Evolutionary conservation across 208 protist species (phyloP).

Genomic region (Trypanosoma lewisi): DNA sequence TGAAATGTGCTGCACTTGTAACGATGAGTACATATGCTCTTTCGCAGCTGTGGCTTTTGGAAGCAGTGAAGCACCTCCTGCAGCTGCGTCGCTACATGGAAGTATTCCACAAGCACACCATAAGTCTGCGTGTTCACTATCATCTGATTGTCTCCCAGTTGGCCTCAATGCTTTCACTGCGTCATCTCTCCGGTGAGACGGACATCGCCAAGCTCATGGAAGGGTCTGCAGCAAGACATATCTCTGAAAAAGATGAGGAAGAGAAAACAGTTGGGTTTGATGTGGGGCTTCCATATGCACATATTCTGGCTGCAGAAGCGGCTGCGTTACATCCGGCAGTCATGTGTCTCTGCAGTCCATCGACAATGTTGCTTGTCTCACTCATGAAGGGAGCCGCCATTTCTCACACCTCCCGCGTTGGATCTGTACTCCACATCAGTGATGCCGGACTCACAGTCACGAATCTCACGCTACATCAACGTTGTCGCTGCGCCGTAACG

Average conservation of each 20-base stretch:
- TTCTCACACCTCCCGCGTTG: constrained; percentile 35
- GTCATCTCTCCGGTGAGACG: constrained; percentile 26
- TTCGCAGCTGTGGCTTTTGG: constrained; percentile 36
- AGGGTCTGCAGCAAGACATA: neutral
- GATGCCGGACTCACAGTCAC: constrained; percentile 12
- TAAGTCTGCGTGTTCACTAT: constrained; percentile 32
- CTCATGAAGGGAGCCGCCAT: constrained; percentile 56
- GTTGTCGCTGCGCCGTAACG: constrained; percentile 30
- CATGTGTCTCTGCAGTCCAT: constrained; percentile 24
- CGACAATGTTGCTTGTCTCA: constrained; percentile 28
- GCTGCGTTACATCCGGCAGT: constrained; percentile 19
- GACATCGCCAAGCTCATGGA: neutral
- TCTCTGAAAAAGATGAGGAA: constrained; percentile 25
- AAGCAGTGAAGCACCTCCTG: constrained; percentile 31
- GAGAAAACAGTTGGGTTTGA: constrained; percentile 35
- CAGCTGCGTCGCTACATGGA: constrained; percentile 43
- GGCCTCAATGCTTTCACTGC: constrained; percentile 37
- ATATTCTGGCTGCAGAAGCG: constrained; percentile 50
- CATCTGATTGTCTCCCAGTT: constrained; percentile 48
- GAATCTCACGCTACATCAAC: constrained; percentile 25
- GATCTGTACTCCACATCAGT: constrained; percentile 4
- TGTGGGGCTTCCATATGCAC: constrained; percentile 61
- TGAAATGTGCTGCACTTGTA: constrained; percentile 48
- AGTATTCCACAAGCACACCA: constrained; percentile 41
- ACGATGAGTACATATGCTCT: constrained; percentile 37